phyloP scores from a whole-genome alignment of 2,329 filamentous ascomycete species.

The Calonectria montana region DNA sequence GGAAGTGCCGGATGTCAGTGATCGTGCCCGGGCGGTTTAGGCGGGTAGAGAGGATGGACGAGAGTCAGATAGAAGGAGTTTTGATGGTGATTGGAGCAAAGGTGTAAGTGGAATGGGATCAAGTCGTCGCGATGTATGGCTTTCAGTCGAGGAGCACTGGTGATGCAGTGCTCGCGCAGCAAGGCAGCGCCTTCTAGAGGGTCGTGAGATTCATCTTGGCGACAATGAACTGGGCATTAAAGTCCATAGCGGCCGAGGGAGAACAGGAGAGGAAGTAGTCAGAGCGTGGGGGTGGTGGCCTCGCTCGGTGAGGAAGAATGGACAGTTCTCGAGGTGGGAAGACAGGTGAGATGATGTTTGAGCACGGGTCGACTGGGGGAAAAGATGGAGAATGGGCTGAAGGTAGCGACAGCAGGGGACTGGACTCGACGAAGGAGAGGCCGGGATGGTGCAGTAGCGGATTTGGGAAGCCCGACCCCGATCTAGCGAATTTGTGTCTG shows the following conservation, averaged over 20 bases:
- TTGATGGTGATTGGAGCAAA: slow-evolving; percentile 24
- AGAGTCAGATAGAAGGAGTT: neutral
- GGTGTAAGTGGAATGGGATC: slow-evolving; percentile 14
- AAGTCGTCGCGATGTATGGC: slow-evolving; percentile 6
- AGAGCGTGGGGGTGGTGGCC: slow-evolving; percentile 37
- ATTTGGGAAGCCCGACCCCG: neutral
- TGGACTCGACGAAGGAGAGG: neutral
- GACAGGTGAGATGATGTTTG: slow-evolving; percentile 34
- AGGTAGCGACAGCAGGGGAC: slow-evolving; percentile 5
- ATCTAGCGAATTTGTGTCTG: neutral
- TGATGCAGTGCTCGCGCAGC: slow-evolving; percentile 35
- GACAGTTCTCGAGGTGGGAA: slow-evolving; percentile 28
- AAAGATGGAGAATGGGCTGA: slow-evolving; percentile 20
- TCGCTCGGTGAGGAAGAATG: slow-evolving; percentile 42
- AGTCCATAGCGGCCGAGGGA: slow-evolving; percentile 34
- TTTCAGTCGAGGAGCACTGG: slow-evolving; percentile 34
- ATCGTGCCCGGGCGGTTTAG: slow-evolving; percentile 20
- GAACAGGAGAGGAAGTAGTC: slow-evolving; percentile 39
- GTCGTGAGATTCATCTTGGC: slow-evolving; percentile 40
- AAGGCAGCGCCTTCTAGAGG: slow-evolving; percentile 36
- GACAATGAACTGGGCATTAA: slow-evolving; percentile 36
- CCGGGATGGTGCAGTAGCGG: slow-evolving; percentile 4
- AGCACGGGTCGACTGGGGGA: slow-evolving; percentile 21
- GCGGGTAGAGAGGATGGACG: slow-evolving; percentile 13
- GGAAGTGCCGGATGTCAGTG: slow-evolving; percentile 10